These are phyloP conservation scores for Pseudohalonectria lignicola DNA, from an alignment of 2,329 filamentous ascomycete genomes.

Conservation along the genomic window DNA sequence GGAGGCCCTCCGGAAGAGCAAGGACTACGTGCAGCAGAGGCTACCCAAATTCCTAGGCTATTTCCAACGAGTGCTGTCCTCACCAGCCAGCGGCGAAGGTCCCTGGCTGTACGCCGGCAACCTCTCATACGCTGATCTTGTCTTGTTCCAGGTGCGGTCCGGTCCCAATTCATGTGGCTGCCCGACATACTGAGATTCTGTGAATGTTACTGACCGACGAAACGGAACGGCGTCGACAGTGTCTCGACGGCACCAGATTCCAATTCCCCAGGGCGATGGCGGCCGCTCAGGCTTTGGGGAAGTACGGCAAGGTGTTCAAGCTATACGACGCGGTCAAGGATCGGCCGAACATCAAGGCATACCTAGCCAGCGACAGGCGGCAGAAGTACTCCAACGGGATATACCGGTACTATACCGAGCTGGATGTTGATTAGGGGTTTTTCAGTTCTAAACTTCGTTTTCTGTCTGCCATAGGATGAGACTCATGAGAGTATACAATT, in stretches of 20 bases:
- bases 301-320: constrained; percentile 51
- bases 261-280: constrained; percentile 60
- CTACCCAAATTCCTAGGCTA: constrained; percentile 65
- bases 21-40: constrained; percentile 46
- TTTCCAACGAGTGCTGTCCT: constrained; percentile 53
- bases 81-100: constrained; percentile 6
- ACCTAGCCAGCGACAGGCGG: constrained; percentile 55
- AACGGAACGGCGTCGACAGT: constrained; percentile 22
- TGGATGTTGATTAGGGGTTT: constrained; percentile 46
- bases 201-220: background rate
- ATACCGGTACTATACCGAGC: constrained; percentile 62
- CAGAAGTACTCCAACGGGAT: constrained; percentile 53
- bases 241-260: constrained; percentile 47
- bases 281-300: constrained; percentile 38
- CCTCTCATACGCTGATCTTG: constrained; percentile 63
- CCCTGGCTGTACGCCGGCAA: constrained; percentile 43
- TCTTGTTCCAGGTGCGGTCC: constrained; percentile 53
- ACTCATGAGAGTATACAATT: no score
- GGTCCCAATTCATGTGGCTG: no score
- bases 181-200: no score
- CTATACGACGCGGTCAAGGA: constrained; percentile 54
- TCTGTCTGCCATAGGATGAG: no score
- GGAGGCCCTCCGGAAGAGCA: constrained; percentile 47
- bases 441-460: no score
- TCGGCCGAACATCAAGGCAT: constrained; percentile 53